These are phyloP conservation scores for Suhomyces maxii DNA, from an alignment of 1,139 yeast species.

Conservation along the genomic window DNA sequence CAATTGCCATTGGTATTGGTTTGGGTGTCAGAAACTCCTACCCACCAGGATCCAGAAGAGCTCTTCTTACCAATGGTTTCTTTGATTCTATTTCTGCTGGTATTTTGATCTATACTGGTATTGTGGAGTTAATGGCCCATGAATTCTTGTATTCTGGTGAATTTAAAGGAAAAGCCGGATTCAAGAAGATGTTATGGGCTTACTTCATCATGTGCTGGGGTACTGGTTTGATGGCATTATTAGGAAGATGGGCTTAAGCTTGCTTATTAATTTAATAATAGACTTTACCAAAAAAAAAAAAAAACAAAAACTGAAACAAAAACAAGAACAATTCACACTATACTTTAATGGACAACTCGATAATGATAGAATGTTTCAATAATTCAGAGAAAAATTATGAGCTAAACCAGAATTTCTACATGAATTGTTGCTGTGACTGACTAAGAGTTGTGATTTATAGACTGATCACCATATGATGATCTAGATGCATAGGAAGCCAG, in stretches of 20 bases:
- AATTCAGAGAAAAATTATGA: too few relatives aligned
- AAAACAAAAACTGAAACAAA: too few relatives aligned
- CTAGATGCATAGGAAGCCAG: too few relatives aligned
- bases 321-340: too few relatives aligned
- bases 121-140: conserved; percentile 86
- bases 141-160: conserved; percentile 75
- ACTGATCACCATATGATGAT: too few relatives aligned
- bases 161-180: conserved; percentile 52
- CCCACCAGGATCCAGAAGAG: conserved; percentile 57
- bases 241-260: conserved; percentile 81
- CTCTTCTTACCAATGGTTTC: conserved; percentile 72
- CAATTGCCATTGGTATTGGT: conserved; percentile 83
- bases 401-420: too few relatives aligned
- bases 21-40: conserved; percentile 75
- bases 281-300: too few relatives aligned
- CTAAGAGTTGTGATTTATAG: too few relatives aligned
- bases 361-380: too few relatives aligned
- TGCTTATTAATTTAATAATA: not conserved
- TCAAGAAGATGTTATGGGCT: conserved; percentile 40
- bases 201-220: conserved; percentile 58
- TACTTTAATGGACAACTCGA: too few relatives aligned
- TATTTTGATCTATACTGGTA: conserved; percentile 78
- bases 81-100: conserved; percentile 87
- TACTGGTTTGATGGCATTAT: conserved; percentile 79
- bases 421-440: too few relatives aligned